phyloP scores from a whole-genome alignment of 2,329 filamentous ascomycete genomes.

The Calonectria pseudoreteaudii region DNA sequence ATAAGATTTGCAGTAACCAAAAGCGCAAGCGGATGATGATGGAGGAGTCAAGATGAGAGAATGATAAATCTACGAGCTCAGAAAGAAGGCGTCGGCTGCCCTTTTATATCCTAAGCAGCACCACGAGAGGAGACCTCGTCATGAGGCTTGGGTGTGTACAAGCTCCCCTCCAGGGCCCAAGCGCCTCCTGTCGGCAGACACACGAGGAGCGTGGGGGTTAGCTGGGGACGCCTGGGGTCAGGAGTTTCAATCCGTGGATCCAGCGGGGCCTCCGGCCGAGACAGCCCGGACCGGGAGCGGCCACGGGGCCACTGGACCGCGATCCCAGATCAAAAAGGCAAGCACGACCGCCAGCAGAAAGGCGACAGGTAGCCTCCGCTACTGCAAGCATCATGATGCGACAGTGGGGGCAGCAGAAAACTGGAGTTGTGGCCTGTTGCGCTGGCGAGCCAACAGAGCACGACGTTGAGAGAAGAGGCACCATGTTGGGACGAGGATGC shows the following conservation, averaged over 20 bases:
- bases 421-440: conserved; percentile 18
- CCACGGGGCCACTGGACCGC: conserved; percentile 15
- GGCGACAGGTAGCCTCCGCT: neutral
- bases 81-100: conserved; percentile 35
- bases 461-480: neutral
- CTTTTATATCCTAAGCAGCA: conserved; percentile 39
- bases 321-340: conserved; percentile 13
- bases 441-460: neutral
- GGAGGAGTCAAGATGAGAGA: conserved; percentile 14
- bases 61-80: conserved; percentile 22
- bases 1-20: conserved; percentile 10
- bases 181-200: conserved; percentile 31
- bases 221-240: conserved; percentile 27
- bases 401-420: conserved; percentile 16
- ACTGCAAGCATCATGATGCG: conserved; percentile 6
- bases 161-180: conserved; percentile 22
- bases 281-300: conserved; percentile 40
- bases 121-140: conserved; percentile 30
- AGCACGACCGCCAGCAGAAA: neutral
- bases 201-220: conserved; percentile 42
- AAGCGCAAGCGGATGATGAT: conserved; percentile 18
- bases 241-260: conserved; percentile 20
- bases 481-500: neutral
- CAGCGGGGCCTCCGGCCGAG: conserved; percentile 39
- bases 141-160: conserved; percentile 37